Conservation (phyloP, 805 yeast species). For the Nakazawaea ishiwadae region DNA sequence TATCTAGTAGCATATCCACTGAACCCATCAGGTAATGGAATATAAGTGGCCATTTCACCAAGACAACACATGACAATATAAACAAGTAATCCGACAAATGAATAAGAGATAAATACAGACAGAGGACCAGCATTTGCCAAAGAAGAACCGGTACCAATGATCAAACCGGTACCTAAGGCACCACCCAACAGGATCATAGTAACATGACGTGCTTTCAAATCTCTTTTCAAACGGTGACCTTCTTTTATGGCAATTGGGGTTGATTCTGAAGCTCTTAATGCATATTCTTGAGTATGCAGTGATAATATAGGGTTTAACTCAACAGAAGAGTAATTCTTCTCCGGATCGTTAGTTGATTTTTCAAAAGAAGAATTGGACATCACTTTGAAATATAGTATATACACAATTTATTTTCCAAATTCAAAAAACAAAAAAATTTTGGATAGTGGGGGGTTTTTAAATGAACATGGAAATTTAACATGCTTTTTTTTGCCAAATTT, state of each 20-base stretch:
- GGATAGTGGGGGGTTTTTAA: too few relatives aligned
- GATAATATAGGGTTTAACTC: conserved; percentile 9
- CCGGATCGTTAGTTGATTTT: not conserved
- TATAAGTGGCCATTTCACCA: conserved; percentile 53
- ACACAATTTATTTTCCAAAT: too few relatives aligned
- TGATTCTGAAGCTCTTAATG: conserved; percentile 40
- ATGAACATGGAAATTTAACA: too few relatives aligned
- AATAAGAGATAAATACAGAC: conserved; percentile 56
- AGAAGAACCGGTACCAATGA: conserved; percentile 74
- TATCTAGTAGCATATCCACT: conserved; percentile 50
- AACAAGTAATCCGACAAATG: conserved; percentile 67
- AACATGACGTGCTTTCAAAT: conserved; percentile 45
- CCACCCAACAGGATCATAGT: conserved; percentile 76
- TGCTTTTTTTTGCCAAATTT: too few relatives aligned
- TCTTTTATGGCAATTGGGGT: conserved; percentile 35
- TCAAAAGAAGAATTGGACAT: conserved; percentile 5
- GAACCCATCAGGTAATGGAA: conserved; percentile 52
- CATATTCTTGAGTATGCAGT: conserved; percentile 40
- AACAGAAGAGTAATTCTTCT: not conserved
- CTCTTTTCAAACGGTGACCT: conserved; percentile 41
- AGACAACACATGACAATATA: conserved; percentile 56
- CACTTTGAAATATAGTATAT: too few relatives aligned
- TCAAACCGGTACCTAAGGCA: conserved; percentile 75
- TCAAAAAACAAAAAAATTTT: too few relatives aligned
- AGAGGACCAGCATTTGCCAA: conserved; percentile 68